Base-by-base conservation (phyloP, 345 rosid species). In the Salix suchowensis region DNA sequence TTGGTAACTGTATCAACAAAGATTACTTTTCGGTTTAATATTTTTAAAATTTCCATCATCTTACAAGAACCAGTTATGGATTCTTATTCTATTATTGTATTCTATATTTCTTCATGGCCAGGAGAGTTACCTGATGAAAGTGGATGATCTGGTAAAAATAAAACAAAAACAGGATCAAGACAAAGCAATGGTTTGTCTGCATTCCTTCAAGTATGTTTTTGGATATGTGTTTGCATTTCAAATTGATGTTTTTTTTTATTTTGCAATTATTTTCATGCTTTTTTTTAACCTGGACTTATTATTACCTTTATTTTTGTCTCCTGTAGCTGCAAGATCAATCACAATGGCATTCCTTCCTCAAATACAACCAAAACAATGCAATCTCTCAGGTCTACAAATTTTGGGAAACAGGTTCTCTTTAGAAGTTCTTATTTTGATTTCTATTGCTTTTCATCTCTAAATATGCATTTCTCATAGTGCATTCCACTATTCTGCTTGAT, bases 91-190 rank as follows among this genome's bases (percentile, higher is more conserved):
- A n/a, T 55, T 30, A 42, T 36, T 78, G 37, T 36, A 40, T 79
- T 66, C 55, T 64, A 32, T 64, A 70, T 39, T 52, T 40, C 18
- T 44, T 44, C 36, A 61, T 74, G 70, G 76, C 70, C 81, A 93
- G 96, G 89, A 83, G 36, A 48, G 77, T 66, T 87, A 83, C 79
- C 76, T 88, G 36, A 78, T 66, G 66, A 93, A 86, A 85, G 90
- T 91, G 61, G 89, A 90, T 81, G 83, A 87, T 69, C 77, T 91
- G 70, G 89, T 91, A 34, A 85, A 83, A 71, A 83, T 96, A 76
- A 96, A 92, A 84, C 85, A 85, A 79, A 88, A 85, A 88, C 98
- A 96, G 85, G 94, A 91, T 70, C 89, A 93, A 83, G 95, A 91
- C 78, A 93, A 83, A 85, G 87, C 85, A 68, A 58, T 80, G 54